A percentile compares a stretch with the other conserved stretches of the same genome.
Conservation (phyloP, 257 asterid species). For the Catharanthus roseus region DNA sequence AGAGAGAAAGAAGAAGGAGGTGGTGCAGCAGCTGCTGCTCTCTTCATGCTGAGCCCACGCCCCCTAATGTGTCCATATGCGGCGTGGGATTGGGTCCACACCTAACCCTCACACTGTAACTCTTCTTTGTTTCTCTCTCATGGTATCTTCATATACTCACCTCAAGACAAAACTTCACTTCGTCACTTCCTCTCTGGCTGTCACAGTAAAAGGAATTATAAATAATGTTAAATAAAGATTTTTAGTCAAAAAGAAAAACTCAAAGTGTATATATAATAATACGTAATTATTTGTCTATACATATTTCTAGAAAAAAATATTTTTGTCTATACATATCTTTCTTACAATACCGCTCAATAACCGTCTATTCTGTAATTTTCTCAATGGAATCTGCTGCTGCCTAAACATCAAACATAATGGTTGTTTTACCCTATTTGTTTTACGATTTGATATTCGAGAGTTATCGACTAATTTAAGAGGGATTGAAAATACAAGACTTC, state of each 20-base stretch:
- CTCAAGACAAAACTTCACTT: conserved; percentile 38
- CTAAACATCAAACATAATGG: conserved; percentile 5
- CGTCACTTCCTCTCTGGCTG: conserved; percentile 42
- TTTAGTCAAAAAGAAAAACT: conserved; percentile 27
- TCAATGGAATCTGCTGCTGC: conserved; percentile 6
- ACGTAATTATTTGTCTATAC: conserved; percentile 5
- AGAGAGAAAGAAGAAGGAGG: background rate
- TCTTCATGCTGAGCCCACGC: conserved; percentile 37
- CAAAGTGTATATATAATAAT: background rate
- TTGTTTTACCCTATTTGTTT: too few relatives aligned
- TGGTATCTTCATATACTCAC: conserved; percentile 42
- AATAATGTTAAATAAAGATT: conserved; percentile 2
- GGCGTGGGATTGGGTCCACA: conserved; percentile 51
- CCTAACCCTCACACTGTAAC: too few relatives aligned
- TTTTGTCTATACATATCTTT: background rate
- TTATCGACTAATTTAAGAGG: too few relatives aligned
- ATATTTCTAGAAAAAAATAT: too few relatives aligned
- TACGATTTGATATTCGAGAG: too few relatives aligned
- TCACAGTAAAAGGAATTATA: conserved; percentile 29
- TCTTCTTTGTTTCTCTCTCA: conserved; percentile 14
- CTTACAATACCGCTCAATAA: too few relatives aligned
- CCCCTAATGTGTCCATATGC: conserved; percentile 50
- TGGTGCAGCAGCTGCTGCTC: background rate
- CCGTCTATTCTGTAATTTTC: conserved; percentile 1
- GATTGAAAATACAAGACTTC: too few relatives aligned